Evolutionary conservation across 1,284 basidiomycete species (phyloP), one percentile per base, ranked within the genome.

Genomic region (Ustilago curta): DNA sequence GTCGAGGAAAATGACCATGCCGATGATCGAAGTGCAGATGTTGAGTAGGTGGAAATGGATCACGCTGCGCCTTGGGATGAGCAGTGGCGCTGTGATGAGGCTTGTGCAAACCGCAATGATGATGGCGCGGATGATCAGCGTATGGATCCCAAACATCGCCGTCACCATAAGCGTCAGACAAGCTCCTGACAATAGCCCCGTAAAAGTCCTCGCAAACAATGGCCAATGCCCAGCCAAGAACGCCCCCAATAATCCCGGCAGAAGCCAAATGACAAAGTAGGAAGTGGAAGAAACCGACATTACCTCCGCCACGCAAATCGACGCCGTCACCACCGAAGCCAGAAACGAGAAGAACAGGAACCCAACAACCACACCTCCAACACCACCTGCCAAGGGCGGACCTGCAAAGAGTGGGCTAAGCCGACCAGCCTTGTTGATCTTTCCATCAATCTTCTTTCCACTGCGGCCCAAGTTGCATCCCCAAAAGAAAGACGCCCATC

Each of bases 401-500:
- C 68, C 62, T 18, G 65, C 51, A 14, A 56, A 55, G 7, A 65
- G 53, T 4, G 61, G 44, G 16, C 47, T 31, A 3, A 54, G 27
- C 3, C 56, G 48, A 8, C 48, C 44, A 4, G 29, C 27, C 25
- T 60, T 61, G 14, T 55, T 54, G 7, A 60, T 53, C 39, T 59
- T 64, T 5, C 55, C 54, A 14, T 63, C 70, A 32, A 68, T 53
- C 31, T 57, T 53, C n/a, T 55, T 61, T 6, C 51, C 37, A 25
- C 37, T 44, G 23, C n/a, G 48, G 29, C 74, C 60, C 4, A 57
- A 39, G 7, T 60, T 67, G 53, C 54, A 32, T 9, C 68, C 69
- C 80, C 80, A 82, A 50, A 76, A 77, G 66, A 76, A 74, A n/a
- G 80, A 78, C 1, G 76, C 60, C 63, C 70, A 79, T 21, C 80